Conservation (phyloP, 148 eudicot species). For the Suaeda aralocaspica region DNA sequence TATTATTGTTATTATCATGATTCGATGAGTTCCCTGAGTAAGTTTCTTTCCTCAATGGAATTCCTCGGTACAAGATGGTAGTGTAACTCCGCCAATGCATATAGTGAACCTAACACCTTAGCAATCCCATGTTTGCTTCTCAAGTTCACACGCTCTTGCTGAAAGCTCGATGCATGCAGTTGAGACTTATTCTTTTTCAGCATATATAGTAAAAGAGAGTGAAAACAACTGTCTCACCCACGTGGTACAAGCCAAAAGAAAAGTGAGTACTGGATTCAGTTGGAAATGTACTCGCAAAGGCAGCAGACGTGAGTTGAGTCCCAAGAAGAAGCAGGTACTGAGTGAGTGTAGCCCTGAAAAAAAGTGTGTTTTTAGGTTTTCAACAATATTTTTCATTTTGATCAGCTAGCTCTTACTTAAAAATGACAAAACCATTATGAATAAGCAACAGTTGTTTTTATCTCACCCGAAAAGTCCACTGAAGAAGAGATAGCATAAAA, state of each 20-base stretch:
- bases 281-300: slow-evolving; percentile 65
- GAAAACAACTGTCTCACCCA: slow-evolving; percentile 24
- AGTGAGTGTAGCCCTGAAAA: slow-evolving; percentile 59
- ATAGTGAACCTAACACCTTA: slow-evolving; percentile 51
- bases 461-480: slow-evolving; percentile 61
- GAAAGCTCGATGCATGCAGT: slow-evolving; percentile 10
- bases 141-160: slow-evolving; percentile 53
- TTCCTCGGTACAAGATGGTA: slow-evolving; percentile 59
- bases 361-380: background rate
- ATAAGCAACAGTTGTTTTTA: background rate
- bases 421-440: background rate
- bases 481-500: slow-evolving; percentile 50
- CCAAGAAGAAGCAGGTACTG: slow-evolving; percentile 60
- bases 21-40: background rate
- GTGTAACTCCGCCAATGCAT: slow-evolving; percentile 47
- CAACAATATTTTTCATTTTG: background rate
- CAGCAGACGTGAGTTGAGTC: slow-evolving; percentile 58
- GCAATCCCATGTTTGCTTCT: slow-evolving; percentile 57
- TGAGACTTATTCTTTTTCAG: background rate
- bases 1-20: slow-evolving; percentile 16
- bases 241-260: slow-evolving; percentile 60
- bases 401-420: background rate
- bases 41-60: slow-evolving; percentile 31
- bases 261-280: slow-evolving; percentile 58
- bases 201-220: background rate